phyloP scores from a whole-genome alignment of 2,329 filamentous ascomycete species.

The Juglanconis oblonga region DNA sequence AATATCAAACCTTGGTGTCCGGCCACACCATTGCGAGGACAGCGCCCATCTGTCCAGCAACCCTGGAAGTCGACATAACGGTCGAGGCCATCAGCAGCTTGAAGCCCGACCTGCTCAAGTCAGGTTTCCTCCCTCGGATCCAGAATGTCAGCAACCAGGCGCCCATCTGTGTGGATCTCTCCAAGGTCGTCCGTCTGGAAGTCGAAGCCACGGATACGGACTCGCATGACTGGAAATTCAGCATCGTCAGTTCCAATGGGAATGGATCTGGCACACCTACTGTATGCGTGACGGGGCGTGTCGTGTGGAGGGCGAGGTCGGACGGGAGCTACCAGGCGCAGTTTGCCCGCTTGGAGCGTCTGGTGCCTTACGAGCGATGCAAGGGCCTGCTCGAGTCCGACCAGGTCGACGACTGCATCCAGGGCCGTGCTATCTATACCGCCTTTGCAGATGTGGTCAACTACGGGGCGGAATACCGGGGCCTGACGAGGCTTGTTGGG shows the following conservation, averaged over 20 bases:
- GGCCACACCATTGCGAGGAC: conserved; percentile 16
- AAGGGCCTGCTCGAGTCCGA: conserved; percentile 25
- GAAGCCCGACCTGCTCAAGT: conserved; percentile 13
- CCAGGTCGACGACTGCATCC: conserved; percentile 30
- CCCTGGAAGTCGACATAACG: conserved; percentile 33
- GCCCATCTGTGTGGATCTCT: conserved; percentile 30
- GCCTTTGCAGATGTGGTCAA: conserved; percentile 34
- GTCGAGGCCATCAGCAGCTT: conserved; percentile 27
- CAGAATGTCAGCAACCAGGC: conserved; percentile 29
- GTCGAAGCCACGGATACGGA: conserved; percentile 14
- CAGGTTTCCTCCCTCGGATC: conserved; percentile 22
- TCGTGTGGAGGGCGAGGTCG: no score
- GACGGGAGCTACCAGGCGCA: no score
- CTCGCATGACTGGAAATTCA: no score
- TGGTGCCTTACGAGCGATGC: conserved; percentile 31
- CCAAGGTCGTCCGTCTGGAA: conserved; percentile 27
- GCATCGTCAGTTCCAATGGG: no score
- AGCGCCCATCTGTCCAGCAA: conserved; percentile 36
- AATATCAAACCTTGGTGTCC: no score
- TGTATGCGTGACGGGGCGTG: no score
- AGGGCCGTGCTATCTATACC: conserved; percentile 35
- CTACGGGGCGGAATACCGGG: conserved; percentile 30
- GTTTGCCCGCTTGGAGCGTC: conserved; percentile 26
- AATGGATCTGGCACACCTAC: no score
- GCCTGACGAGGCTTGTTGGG: conserved; percentile 29